These are phyloP conservation scores for Cryphonectria japonica DNA, from an alignment of 2,329 filamentous ascomycete genomes.

Conservation along the genomic window DNA sequence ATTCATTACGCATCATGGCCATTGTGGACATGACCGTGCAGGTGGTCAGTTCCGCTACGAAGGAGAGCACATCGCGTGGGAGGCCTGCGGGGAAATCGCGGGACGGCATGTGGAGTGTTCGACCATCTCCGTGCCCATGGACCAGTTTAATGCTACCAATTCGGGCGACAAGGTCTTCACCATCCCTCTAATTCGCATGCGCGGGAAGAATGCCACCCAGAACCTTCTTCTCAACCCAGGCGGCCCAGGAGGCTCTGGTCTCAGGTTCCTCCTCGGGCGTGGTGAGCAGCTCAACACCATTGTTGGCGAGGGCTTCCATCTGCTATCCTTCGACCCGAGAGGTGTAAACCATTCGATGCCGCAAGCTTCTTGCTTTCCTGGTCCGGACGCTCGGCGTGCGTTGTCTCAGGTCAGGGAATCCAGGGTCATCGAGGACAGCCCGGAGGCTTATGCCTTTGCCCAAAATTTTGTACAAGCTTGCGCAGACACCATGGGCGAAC, in stretches of 20 bases:
- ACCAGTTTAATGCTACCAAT: slow-evolving; percentile 46
- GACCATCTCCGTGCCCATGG: slow-evolving; percentile 49
- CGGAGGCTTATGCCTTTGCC: slow-evolving; percentile 46
- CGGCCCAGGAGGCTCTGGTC: slow-evolving; percentile 51
- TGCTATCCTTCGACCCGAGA: slow-evolving; percentile 53
- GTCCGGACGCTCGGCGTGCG: slow-evolving; percentile 37
- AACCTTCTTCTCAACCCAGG: slow-evolving; percentile 53
- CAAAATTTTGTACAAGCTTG: slow-evolving; percentile 47
- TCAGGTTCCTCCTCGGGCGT: slow-evolving; percentile 40
- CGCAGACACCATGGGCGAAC: slow-evolving; percentile 48
- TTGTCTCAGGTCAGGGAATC: slow-evolving; percentile 33
- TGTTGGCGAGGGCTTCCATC: slow-evolving; percentile 49
- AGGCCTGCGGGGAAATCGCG: slow-evolving; percentile 43
- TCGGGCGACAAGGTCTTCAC: slow-evolving; percentile 45
- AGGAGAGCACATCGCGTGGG: slow-evolving; percentile 45
- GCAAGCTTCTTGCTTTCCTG: slow-evolving; percentile 45
- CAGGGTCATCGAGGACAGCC: slow-evolving; percentile 40
- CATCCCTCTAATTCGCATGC: slow-evolving; percentile 50
- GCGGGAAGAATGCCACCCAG: slow-evolving; percentile 46
- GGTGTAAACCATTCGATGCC: slow-evolving; percentile 46
- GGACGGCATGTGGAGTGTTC: slow-evolving; percentile 46
- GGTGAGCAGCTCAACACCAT: slow-evolving; percentile 43
- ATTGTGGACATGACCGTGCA: not conserved
- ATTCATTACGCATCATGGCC: not conserved
- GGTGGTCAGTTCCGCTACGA: slow-evolving; percentile 32